phyloP scores from a whole-genome alignment of 2,329 filamentous ascomycete genomes.

The Claviceps purpurea region DNA sequence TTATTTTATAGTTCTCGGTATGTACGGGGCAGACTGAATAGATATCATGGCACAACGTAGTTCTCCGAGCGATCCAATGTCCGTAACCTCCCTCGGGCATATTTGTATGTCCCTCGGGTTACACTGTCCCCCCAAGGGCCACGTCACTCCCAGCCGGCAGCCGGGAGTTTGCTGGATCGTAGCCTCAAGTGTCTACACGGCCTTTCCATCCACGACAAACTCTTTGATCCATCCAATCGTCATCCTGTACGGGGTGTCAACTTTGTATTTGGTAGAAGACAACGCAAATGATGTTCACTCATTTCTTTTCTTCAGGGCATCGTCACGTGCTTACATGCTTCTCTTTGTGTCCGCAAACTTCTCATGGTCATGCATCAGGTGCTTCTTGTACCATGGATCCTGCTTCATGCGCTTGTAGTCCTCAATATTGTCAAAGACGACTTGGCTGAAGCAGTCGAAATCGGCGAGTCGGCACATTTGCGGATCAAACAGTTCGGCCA shows the following conservation, averaged over 20 bases:
- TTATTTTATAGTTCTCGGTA: background rate
- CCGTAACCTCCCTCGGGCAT: too few species aligned
- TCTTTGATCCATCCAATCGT: slow-evolving; percentile 33
- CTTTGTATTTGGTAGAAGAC: background rate
- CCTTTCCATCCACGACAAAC: slow-evolving; percentile 24
- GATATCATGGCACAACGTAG: too few species aligned
- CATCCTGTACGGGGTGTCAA: slow-evolving; percentile 17
- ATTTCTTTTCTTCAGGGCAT: too few species aligned
- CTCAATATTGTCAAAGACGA: slow-evolving; percentile 29
- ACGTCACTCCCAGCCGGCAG: background rate
- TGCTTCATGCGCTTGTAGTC: slow-evolving; percentile 34
- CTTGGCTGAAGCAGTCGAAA: slow-evolving; percentile 36
- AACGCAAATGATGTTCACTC: background rate
- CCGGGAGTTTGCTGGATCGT: background rate
- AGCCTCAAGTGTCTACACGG: slow-evolving; percentile 8
- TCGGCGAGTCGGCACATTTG: slow-evolving; percentile 35
- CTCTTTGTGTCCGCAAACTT: slow-evolving; percentile 35
- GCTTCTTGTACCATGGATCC: slow-evolving; percentile 34
- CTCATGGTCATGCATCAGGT: slow-evolving; percentile 30
- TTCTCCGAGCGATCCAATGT: too few species aligned
- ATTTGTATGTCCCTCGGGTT: too few species aligned
- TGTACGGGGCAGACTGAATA: background rate
- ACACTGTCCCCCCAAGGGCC: too few species aligned
- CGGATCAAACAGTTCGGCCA: slow-evolving; percentile 25
- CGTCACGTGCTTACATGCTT: slow-evolving; percentile 16